Conservation (phyloP, 2,329 filamentous ascomycete species). For the Dryadomyces quercivorus region DNA sequence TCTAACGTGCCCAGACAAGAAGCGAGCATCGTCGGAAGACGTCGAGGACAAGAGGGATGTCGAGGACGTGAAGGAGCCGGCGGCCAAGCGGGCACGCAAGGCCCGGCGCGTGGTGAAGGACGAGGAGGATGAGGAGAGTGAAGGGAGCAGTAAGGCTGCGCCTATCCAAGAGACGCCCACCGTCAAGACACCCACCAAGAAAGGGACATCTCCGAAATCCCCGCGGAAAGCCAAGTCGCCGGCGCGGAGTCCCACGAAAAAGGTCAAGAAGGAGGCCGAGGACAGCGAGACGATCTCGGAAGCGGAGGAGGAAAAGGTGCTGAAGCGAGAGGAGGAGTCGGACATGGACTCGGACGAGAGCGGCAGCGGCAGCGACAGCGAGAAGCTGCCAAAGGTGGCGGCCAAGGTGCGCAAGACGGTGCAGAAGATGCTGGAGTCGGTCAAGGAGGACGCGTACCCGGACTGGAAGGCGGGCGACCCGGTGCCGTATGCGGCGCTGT, state of each 20-base stretch:
- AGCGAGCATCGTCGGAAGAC: slow-evolving; percentile 5
- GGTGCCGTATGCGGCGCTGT: slow-evolving; percentile 88
- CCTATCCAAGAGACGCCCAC: too few species aligned
- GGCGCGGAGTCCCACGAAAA: neutral
- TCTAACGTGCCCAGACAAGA: slow-evolving; percentile 4
- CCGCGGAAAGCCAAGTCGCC: neutral
- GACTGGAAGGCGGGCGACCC: slow-evolving; percentile 86
- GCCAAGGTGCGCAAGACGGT: slow-evolving; percentile 70
- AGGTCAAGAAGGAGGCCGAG: slow-evolving; percentile 23
- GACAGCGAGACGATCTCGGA: slow-evolving; percentile 16
- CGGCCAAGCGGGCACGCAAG: slow-evolving; percentile 43
- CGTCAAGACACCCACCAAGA: too few species aligned
- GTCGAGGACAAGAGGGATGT: slow-evolving; percentile 16
- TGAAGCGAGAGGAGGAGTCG: slow-evolving; percentile 26
- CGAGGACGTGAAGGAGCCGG: slow-evolving; percentile 41
- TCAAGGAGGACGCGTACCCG: slow-evolving; percentile 75
- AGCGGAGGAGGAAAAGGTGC: slow-evolving; percentile 14
- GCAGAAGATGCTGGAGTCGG: slow-evolving; percentile 66
- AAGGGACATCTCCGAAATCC: neutral
- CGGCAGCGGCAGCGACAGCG: slow-evolving; percentile 37
- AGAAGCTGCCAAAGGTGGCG: slow-evolving; percentile 52
- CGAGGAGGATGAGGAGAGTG: neutral
- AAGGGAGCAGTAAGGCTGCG: neutral
- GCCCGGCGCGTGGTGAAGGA: slow-evolving; percentile 24
- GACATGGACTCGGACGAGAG: slow-evolving; percentile 25